phyloP scores from a whole-genome alignment of 176 grass and related monocot species.

The Oropetium thomaeum region DNA sequence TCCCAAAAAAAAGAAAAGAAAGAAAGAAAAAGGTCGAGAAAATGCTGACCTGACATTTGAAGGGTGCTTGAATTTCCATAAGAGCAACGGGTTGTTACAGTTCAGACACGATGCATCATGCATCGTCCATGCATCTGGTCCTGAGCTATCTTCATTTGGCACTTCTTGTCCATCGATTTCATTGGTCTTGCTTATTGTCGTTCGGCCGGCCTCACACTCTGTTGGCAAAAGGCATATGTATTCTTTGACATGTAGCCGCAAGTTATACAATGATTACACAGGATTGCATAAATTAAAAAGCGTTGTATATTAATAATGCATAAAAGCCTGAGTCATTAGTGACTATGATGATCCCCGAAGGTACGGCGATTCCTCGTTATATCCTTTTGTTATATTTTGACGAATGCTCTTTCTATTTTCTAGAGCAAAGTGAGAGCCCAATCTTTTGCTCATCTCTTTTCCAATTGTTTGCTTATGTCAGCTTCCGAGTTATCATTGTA shows the following conservation, averaged over 20 bases:
- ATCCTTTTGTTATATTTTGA: constrained; percentile 23
- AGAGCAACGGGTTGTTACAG: constrained; percentile 20
- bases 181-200: not conserved
- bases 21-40: not conserved
- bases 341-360: constrained; percentile 33
- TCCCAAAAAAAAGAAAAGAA: not conserved
- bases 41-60: constrained; percentile 6
- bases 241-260: constrained; percentile 30
- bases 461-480: constrained; percentile 18
- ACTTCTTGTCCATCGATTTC: constrained; percentile 24
- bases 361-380: constrained; percentile 41
- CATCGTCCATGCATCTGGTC: constrained; percentile 16
- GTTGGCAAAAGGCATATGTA: constrained; percentile 22
- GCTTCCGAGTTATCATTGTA: constrained; percentile 40
- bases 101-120: constrained; percentile 18
- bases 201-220: not conserved
- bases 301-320: constrained; percentile 14
- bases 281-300: constrained; percentile 37
- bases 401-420: constrained; percentile 23
- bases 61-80: not conserved
- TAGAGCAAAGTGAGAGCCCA: constrained; percentile 14
- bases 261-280: constrained; percentile 33
- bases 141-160: constrained; percentile 13
- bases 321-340: constrained; percentile 38
- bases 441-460: constrained; percentile 17